Conservation (phyloP, 345 rosid species). For the Aethionema arabicum region DNA sequence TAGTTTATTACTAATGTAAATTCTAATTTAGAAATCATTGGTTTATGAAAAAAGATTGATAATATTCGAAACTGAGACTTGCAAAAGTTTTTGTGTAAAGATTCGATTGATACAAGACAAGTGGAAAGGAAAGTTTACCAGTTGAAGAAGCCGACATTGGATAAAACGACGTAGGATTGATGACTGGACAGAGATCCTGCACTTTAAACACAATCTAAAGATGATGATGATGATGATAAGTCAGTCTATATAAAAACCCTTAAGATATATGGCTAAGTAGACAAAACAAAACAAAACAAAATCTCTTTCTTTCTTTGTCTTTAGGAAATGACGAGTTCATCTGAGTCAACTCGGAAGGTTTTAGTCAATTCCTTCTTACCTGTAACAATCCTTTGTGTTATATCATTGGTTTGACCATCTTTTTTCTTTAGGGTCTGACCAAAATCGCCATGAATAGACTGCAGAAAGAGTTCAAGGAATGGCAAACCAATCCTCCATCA, state of each 20-base stretch:
- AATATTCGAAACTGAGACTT: slow-evolving; percentile 26
- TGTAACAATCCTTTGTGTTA: neutral
- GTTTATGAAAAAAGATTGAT: slow-evolving; percentile 6
- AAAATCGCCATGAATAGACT: slow-evolving; percentile 93
- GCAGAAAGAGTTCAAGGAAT: slow-evolving; percentile 93
- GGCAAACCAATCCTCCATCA: slow-evolving; percentile 94
- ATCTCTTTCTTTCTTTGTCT: neutral
- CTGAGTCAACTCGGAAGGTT: slow-evolving; percentile 38
- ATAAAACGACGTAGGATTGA: slow-evolving; percentile 28
- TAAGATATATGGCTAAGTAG: slow-evolving; percentile 30
- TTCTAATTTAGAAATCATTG: neutral
- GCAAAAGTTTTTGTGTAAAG: slow-evolving; percentile 24
- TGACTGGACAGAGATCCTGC: slow-evolving; percentile 32
- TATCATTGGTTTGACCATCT: slow-evolving; percentile 14
- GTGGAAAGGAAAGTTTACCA: slow-evolving; percentile 24
- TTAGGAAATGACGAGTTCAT: slow-evolving; percentile 33
- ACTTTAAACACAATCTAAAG: slow-evolving; percentile 1
- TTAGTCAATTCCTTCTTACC: slow-evolving; percentile 20
- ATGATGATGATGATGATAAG: slow-evolving; percentile 27
- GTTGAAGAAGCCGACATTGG: neutral
- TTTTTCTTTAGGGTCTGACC: slow-evolving; percentile 62
- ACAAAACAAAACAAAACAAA: slow-evolving; percentile 23
- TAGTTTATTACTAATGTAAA: neutral
- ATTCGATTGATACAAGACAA: slow-evolving; percentile 35
- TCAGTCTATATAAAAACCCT: slow-evolving; percentile 31